Evolutionary conservation across 345 rosid genomes (phyloP).

Genomic region (Salix koriyanagi): DNA sequence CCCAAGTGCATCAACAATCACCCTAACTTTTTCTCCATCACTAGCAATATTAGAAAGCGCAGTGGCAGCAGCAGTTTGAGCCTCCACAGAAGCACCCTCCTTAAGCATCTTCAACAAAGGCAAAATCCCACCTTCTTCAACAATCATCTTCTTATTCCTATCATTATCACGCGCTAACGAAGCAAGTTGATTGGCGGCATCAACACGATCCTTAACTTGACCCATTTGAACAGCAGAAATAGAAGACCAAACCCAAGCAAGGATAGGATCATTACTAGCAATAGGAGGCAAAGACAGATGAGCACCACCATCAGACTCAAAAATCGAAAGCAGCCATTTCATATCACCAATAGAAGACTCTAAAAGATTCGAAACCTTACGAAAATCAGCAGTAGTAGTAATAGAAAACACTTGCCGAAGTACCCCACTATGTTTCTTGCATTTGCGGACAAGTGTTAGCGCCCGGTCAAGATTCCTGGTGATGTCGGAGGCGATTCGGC

Average conservation of each 20-base stretch:
- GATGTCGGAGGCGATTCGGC: conserved; percentile 47
- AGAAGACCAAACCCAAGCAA: conserved; percentile 63
- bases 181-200: conserved; percentile 51
- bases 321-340: conserved; percentile 51
- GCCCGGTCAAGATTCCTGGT: conserved; percentile 56
- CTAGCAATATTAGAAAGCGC: conserved; percentile 36
- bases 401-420: conserved; percentile 62
- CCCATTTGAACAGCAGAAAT: conserved; percentile 53
- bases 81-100: conserved; percentile 45
- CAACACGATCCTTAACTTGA: conserved; percentile 37
- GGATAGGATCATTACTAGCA: conserved; percentile 62
- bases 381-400: conserved; percentile 49
- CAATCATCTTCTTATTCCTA: conserved; percentile 55
- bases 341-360: conserved; percentile 58
- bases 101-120: conserved; percentile 53
- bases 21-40: conserved; percentile 33
- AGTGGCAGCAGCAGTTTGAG: conserved; percentile 45
- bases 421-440: conserved; percentile 42
- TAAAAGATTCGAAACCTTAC: conserved; percentile 40
- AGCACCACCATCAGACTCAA: conserved; percentile 36
- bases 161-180: conserved; percentile 50
- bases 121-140: conserved; percentile 50
- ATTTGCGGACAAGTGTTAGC: conserved; percentile 47
- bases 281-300: conserved; percentile 52
- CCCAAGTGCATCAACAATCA: conserved; percentile 37